Conservation (phyloP, 164 flowering plant species). For the Cinnamomum chago region DNA sequence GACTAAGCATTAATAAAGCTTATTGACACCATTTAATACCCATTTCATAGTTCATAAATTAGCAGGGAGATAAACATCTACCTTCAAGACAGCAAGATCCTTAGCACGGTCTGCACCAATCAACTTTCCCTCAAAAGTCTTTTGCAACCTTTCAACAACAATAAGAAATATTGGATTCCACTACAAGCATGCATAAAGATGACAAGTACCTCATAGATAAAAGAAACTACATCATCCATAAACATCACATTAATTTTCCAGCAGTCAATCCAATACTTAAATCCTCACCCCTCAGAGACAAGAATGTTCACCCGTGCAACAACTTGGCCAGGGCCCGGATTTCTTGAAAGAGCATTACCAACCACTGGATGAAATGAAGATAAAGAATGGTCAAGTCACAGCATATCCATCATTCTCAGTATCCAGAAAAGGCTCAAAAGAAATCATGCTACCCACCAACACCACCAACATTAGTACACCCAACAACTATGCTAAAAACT, state of each 20-base stretch:
- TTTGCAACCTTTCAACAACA: slow-evolving; percentile 61
- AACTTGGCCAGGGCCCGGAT: slow-evolving; percentile 72
- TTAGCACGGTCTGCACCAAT: slow-evolving; percentile 95
- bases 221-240: neutral
- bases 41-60: neutral
- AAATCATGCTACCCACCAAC: slow-evolving; percentile 1
- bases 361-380: slow-evolving; percentile 43
- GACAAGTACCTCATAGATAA: neutral
- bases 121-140: slow-evolving; percentile 84
- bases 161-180: slow-evolving; percentile 7
- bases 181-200: neutral
- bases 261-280: slow-evolving; percentile 6
- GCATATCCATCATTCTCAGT: neutral
- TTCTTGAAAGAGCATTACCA: slow-evolving; percentile 84
- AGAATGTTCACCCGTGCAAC: slow-evolving; percentile 93
- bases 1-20: neutral
- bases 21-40: neutral
- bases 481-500: neutral
- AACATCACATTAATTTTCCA: slow-evolving; percentile 13
- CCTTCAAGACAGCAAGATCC: slow-evolving; percentile 95
- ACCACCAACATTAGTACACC: neutral
- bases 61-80: slow-evolving; percentile 15
- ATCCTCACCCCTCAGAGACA: slow-evolving; percentile 82
- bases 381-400: slow-evolving; percentile 4
- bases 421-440: slow-evolving; percentile 1